Evolutionary conservation across 2,329 filamentous ascomycete species (phyloP), one percentile per base, ranked within the genome.

Genomic region (Helotiales sp.): DNA sequence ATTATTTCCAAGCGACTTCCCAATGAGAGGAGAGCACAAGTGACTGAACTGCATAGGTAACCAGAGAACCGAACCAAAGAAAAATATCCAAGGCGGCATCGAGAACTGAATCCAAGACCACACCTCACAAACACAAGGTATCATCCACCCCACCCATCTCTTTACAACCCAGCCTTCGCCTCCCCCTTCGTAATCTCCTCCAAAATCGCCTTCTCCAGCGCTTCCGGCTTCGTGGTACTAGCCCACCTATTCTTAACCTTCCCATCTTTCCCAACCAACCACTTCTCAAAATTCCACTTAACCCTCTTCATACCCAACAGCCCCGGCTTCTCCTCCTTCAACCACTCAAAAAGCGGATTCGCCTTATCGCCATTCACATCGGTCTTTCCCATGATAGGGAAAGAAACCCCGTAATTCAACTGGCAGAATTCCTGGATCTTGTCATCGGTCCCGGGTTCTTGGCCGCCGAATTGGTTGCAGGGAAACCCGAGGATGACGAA

Each of bases 211-310:
- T 43, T 43, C 40, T 43, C 40, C 15, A 43, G 8, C 40, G 40
- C 3, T 17, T 95, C 93, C 0, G 96, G 96, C 85, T 94, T 96
- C 68, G 91, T 93, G 20, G 89, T 91, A 80, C 92, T 95, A 37
- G 93, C 92, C 93, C 93, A 99, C 72, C 96, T 85, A 30, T 86
- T 86, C 81, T 92, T 91, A 74, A 98, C 93, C 82, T 91, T 86
- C 28, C 96, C 96, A 80, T 98, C 93, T 69, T 88, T 87, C 68
- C 90, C 91, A 72, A 99, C 84, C 71, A 99, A 83, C 82, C 97
- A 99, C 87, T 99, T 99, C 82, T 99, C 96, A 84, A 98, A 99
- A 83, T 99, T 99, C 96, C 96, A 99, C 91, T 98, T 97, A 76
- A 99, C 85, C 70, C 90, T 82, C 89, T 96, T 95, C 77, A 98